Percentiles rank a stretch among this genome's conserved stretches.
phyloP scores from a whole-genome alignment of 2,329 filamentous ascomycete genomes.

The Fusarium heterosporum region DNA sequence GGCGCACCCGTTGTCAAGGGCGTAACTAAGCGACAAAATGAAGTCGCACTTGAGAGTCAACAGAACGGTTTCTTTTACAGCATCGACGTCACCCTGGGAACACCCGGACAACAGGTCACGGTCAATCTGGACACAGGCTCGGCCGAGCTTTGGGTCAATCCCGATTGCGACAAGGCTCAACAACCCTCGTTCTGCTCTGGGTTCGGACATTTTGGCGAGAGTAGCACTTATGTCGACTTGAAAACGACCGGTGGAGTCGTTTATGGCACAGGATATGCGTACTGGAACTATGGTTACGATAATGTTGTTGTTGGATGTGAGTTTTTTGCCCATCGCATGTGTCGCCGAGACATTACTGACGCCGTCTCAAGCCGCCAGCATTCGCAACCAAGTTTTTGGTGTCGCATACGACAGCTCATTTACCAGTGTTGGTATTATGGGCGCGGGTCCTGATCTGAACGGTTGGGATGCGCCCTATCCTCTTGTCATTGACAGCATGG shows the following conservation, averaged over 20 bases:
- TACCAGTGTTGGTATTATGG: slow-evolving; percentile 51
- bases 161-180: slow-evolving; percentile 51
- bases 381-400: slow-evolving; percentile 54
- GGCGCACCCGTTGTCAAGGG: slow-evolving; percentile 48
- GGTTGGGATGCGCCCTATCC: slow-evolving; percentile 54
- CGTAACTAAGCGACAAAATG: slow-evolving; percentile 48
- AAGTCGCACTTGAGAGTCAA: slow-evolving; percentile 42
- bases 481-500: slow-evolving; percentile 52
- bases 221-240: slow-evolving; percentile 47
- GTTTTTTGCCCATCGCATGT: neutral
- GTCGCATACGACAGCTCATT: slow-evolving; percentile 50
- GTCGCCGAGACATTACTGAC: slow-evolving; percentile 4
- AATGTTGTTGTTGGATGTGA: slow-evolving; percentile 51
- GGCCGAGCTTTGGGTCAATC: slow-evolving; percentile 58
- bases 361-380: slow-evolving; percentile 41
- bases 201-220: slow-evolving; percentile 49
- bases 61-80: slow-evolving; percentile 54
- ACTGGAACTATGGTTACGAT: slow-evolving; percentile 53
- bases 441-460: slow-evolving; percentile 49
- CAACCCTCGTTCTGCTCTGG: slow-evolving; percentile 46
- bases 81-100: slow-evolving; percentile 54
- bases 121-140: slow-evolving; percentile 58
- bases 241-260: slow-evolving; percentile 43
- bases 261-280: slow-evolving; percentile 51
- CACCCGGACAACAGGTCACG: slow-evolving; percentile 53